Conservation (phyloP, 2,329 filamentous ascomycete species). For the Graphilbum fragrans region DNA sequence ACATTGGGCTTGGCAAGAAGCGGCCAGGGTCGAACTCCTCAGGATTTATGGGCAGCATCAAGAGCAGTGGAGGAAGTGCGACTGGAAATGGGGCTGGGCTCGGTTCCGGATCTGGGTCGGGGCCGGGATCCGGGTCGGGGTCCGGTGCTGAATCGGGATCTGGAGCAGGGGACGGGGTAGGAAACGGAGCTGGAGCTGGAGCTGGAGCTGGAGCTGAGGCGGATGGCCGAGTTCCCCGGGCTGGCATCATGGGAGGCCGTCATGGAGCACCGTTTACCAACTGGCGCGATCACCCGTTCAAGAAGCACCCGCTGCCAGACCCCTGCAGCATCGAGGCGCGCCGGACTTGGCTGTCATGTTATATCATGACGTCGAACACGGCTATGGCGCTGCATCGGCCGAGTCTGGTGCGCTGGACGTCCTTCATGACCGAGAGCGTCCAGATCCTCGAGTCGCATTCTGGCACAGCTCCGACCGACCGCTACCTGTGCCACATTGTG, state of each 20-base stretch:
- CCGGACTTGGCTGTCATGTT: slow-evolving; percentile 47
- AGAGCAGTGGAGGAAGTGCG: background rate
- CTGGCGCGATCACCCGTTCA: slow-evolving; percentile 29
- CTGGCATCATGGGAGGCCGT: background rate
- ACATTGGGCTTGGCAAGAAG: slow-evolving; percentile 56
- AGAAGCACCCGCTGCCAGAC: slow-evolving; percentile 32
- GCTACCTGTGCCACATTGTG: slow-evolving; percentile 45
- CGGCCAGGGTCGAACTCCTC: slow-evolving; percentile 17
- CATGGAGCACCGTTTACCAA: slow-evolving; percentile 6
- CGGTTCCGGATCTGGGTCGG: background rate
- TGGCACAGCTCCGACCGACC: slow-evolving; percentile 43
- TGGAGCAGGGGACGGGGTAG: background rate
- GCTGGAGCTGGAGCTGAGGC: no score
- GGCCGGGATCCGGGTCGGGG: background rate
- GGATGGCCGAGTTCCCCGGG: no score
- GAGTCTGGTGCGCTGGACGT: slow-evolving; percentile 45
- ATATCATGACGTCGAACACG: slow-evolving; percentile 46
- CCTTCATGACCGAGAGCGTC: slow-evolving; percentile 49
- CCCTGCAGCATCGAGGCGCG: slow-evolving; percentile 41
- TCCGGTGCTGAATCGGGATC: background rate
- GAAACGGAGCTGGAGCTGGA: background rate
- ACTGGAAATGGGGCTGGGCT: background rate
- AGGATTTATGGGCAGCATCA: background rate
- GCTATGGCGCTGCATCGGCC: slow-evolving; percentile 50
- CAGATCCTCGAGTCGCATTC: slow-evolving; percentile 40